These are phyloP conservation scores for Candida awuae DNA, from an alignment of 805 yeast genomes.

Conservation along the genomic window DNA sequence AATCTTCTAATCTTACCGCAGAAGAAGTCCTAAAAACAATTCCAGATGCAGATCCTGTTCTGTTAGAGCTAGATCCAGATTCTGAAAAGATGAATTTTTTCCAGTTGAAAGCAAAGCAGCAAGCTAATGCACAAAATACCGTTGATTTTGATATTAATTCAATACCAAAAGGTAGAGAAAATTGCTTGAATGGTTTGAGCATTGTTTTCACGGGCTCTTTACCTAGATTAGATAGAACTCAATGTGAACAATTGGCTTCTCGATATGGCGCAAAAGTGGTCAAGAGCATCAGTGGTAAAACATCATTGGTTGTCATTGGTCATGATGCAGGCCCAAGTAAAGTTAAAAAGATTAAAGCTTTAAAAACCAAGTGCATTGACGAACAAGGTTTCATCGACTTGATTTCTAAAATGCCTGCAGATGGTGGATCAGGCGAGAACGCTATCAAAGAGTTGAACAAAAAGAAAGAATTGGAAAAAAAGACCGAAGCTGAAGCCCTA, in stretches of 20 bases:
- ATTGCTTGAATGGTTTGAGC: conserved; percentile 81
- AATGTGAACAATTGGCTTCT: conserved; percentile 69
- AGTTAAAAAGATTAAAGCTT: conserved; percentile 65
- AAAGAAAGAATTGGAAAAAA: conserved; percentile 57
- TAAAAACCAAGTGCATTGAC: conserved; percentile 70
- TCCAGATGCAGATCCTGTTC: conserved; percentile 60
- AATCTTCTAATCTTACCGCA: conserved; percentile 34
- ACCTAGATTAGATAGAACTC: conserved; percentile 70
- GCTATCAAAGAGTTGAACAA: conserved; percentile 70
- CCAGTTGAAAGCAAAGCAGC: conserved; percentile 46
- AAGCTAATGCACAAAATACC: conserved; percentile 25
- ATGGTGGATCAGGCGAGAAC: conserved; percentile 79
- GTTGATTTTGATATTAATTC: conserved; percentile 26
- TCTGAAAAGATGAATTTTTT: conserved; percentile 43
- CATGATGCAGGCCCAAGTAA: conserved; percentile 97
- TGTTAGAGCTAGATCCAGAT: conserved; percentile 32
- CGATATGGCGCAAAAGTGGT: conserved; percentile 89
- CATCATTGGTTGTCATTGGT: conserved; percentile 85
- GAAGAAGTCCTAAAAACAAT: conserved; percentile 52
- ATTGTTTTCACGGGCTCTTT: conserved; percentile 90
- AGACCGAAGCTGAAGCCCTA: conserved; percentile 41
- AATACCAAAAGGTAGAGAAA: conserved; percentile 75
- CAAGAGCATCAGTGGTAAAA: conserved; percentile 74
- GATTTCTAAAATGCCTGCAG: conserved; percentile 73
- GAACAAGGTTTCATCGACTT: conserved; percentile 80